Evolutionary conservation across 2,329 filamentous ascomycete genomes (phyloP).

Genomic region (Monosporascus sp.): DNA sequence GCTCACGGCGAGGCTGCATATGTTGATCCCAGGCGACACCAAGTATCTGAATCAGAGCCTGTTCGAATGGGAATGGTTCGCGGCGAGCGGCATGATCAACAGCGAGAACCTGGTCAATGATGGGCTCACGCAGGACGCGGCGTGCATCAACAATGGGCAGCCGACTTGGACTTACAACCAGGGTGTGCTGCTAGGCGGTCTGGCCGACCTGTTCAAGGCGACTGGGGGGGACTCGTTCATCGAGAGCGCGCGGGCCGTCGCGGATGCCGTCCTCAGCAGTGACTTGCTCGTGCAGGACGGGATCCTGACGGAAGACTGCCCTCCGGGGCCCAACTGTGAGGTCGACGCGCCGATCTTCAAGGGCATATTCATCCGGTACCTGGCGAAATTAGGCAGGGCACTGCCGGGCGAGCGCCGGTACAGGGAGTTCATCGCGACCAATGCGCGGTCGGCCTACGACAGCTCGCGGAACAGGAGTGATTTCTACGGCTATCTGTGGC

Average conservation of each 20-base stretch:
- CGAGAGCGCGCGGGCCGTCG: conserved; percentile 18
- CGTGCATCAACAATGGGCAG: conserved; percentile 25
- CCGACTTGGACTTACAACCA: conserved; percentile 48
- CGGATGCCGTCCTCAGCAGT: conserved; percentile 28
- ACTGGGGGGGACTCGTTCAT: conserved; percentile 21
- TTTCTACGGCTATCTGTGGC: conserved; percentile 48
- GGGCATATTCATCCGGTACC: conserved; percentile 55
- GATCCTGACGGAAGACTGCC: conserved; percentile 38
- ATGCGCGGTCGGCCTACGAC: conserved; percentile 50
- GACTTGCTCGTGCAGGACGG: conserved; percentile 29
- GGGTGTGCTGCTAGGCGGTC: conserved; percentile 54
- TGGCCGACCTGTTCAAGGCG: conserved; percentile 47
- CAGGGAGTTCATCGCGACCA: conserved; percentile 40
- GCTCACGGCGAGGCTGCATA: conserved; percentile 38
- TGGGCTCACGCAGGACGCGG: conserved; percentile 30
- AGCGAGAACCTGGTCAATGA: conserved; percentile 35
- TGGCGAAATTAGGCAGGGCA: conserved; percentile 44
- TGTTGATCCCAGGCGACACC: conserved; percentile 31
- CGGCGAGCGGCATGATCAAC: conserved; percentile 35
- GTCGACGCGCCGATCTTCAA: conserved; percentile 52
- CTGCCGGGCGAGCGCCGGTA: conserved; percentile 38
- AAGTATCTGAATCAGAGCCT: conserved; percentile 36
- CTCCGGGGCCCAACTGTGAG: conserved; percentile 26
- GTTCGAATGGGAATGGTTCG: conserved; percentile 40
- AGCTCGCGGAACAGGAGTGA: conserved; percentile 34